These are phyloP conservation scores for Populus hybrid DNA, from an alignment of 441 rosid genomes.

Conservation along the genomic window DNA sequence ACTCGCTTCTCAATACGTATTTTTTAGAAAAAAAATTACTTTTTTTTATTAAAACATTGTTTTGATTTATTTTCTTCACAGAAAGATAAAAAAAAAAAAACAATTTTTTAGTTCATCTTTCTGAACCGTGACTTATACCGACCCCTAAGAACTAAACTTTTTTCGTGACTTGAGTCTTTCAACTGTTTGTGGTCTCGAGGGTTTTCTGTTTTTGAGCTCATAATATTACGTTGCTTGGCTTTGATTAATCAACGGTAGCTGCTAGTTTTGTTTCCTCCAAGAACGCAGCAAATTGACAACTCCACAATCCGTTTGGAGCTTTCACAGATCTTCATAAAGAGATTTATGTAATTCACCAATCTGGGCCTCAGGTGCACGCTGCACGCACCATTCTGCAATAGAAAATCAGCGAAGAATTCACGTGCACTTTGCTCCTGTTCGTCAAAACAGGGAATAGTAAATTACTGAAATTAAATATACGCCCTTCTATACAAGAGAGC, in stretches of 20 bases:
- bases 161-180: not conserved
- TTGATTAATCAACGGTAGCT: not conserved
- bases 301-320: not conserved
- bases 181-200: not conserved
- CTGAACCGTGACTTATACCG: too few species aligned
- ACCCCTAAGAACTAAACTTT: too few species aligned
- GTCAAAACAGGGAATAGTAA: not conserved
- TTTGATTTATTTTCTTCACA: too few species aligned
- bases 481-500: not conserved
- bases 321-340: not conserved
- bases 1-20: too few species aligned
- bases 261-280: not conserved
- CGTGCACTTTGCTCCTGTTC: not conserved
- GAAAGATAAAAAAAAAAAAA: too few species aligned
- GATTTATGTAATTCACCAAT: too few species aligned
- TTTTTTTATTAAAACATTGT: too few species aligned
- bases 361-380: not conserved
- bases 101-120: too few species aligned
- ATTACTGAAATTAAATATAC: not conserved
- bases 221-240: not conserved
- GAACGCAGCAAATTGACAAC: not conserved
- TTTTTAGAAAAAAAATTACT: too few species aligned
- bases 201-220: not conserved
- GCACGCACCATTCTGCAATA: not conserved
- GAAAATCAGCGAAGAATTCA: not conserved